Percentiles rank a stretch among this genome's conserved stretches.
Conservation (phyloP, 495 filamentous ascomycete species). For the Penicillium parvum region DNA sequence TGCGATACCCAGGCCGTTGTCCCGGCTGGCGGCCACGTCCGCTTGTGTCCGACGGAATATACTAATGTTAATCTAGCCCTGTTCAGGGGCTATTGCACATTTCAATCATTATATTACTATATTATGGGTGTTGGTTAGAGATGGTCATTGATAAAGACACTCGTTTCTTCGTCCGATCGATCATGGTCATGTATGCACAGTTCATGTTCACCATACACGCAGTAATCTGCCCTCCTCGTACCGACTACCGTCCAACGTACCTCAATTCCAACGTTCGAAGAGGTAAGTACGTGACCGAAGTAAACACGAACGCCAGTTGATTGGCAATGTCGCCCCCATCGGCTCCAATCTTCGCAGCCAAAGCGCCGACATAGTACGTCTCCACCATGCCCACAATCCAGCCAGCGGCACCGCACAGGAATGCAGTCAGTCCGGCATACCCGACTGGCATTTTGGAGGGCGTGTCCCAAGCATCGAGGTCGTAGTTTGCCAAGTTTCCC, state of each 20-base stretch:
- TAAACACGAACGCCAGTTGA: conserved; percentile 26
- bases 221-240: too few relatives aligned
- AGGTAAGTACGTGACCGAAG: conserved; percentile 17
- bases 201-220: too few relatives aligned
- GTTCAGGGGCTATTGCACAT: conserved; percentile 15
- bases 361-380: conserved; percentile 31
- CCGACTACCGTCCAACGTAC: conserved; percentile 28
- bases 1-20: conserved; percentile 25
- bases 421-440: conserved; percentile 25
- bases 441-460: conserved; percentile 30
- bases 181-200: too few relatives aligned
- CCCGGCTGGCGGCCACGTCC: conserved; percentile 3
- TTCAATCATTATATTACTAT: conserved; percentile 1
- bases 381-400: conserved; percentile 40
- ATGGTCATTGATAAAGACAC: neutral
- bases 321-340: conserved; percentile 29
- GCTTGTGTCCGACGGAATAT: conserved; percentile 15
- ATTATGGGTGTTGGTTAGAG: neutral
- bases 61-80: conserved; percentile 8
- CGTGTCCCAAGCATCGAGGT: conserved; percentile 34
- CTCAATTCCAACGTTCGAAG: conserved; percentile 23
- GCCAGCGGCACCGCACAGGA: conserved; percentile 29
- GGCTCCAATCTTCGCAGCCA: conserved; percentile 21
- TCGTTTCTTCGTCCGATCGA: conserved; percentile 1
- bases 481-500: conserved; percentile 40